Conservation (phyloP, 2,329 filamentous ascomycete genomes). For the Fusarium brevicatenulatum region DNA sequence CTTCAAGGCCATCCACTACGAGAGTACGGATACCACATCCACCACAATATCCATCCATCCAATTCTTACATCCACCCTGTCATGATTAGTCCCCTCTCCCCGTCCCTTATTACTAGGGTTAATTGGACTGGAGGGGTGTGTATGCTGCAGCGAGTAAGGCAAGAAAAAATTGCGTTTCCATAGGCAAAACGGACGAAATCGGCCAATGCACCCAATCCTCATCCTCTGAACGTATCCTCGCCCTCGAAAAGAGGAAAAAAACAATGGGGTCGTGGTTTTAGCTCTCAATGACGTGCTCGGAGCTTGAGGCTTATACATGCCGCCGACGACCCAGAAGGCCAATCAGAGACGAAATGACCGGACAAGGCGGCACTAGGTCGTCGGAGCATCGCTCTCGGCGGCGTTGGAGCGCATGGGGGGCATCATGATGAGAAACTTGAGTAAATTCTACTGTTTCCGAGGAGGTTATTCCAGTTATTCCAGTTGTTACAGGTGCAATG, state of each 20-base stretch:
- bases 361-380: constrained; percentile 32
- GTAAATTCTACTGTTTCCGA: constrained; percentile 7
- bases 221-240: constrained; percentile 23
- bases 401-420: constrained; percentile 11
- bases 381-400: constrained; percentile 45
- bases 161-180: constrained; percentile 43
- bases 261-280: constrained; percentile 43
- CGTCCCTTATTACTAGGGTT: constrained; percentile 32
- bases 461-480: background rate
- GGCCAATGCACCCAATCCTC: constrained; percentile 30
- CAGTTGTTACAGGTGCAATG: background rate
- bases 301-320: constrained; percentile 47
- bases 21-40: constrained; percentile 16
- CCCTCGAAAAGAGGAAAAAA: constrained; percentile 37
- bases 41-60: constrained; percentile 1
- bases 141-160: constrained; percentile 5
- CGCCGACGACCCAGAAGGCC: constrained; percentile 41
- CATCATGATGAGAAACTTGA: constrained; percentile 24
- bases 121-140: constrained; percentile 25
- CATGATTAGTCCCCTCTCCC: constrained; percentile 30
- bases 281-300: constrained; percentile 50
- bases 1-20: constrained; percentile 31
- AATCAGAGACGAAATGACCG: constrained; percentile 35
- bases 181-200: constrained; percentile 37
- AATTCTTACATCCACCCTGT: constrained; percentile 39